phyloP scores from a whole-genome alignment of 1,284 basidiomycete species.

The Pseudozyma hubeiensis region DNA sequence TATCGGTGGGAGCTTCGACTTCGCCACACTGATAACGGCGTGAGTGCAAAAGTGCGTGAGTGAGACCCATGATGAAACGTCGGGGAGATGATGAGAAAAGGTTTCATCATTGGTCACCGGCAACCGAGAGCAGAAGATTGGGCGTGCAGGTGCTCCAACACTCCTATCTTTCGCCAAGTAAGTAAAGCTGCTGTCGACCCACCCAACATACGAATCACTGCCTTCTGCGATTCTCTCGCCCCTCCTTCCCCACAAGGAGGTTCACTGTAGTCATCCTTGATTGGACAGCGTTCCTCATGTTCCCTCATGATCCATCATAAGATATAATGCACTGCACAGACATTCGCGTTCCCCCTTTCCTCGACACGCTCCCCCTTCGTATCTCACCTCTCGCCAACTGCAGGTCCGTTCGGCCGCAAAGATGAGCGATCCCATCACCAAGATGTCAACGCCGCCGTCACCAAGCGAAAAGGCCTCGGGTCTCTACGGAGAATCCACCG shows the following conservation, averaged over 20 bases:
- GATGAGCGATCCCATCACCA: constrained; percentile 5
- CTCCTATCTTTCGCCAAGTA: too few relatives aligned
- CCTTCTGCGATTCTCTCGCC: background rate
- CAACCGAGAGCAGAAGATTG: too few relatives aligned
- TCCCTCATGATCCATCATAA: background rate
- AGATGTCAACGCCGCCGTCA: constrained; percentile 7
- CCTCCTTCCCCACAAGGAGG: constrained; percentile 3
- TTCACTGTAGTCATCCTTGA: background rate
- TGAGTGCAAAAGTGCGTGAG: too few relatives aligned
- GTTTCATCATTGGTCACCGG: too few relatives aligned
- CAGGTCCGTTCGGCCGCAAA: background rate
- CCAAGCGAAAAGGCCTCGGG: constrained; percentile 10
- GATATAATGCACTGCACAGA: background rate
- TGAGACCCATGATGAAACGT: background rate
- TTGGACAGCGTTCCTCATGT: background rate
- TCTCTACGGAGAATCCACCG: background rate
- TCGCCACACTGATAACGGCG: too few relatives aligned
- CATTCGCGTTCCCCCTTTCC: background rate
- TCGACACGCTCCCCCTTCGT: background rate
- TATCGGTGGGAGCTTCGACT: too few relatives aligned
- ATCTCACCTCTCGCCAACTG: background rate
- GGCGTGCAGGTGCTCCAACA: too few relatives aligned
- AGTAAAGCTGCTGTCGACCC: too few relatives aligned
- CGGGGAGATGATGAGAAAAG: too few relatives aligned
- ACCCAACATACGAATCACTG: too few relatives aligned